phyloP scores from a whole-genome alignment of 1,139 yeast genomes.

The Suhomyces bribrorum region DNA sequence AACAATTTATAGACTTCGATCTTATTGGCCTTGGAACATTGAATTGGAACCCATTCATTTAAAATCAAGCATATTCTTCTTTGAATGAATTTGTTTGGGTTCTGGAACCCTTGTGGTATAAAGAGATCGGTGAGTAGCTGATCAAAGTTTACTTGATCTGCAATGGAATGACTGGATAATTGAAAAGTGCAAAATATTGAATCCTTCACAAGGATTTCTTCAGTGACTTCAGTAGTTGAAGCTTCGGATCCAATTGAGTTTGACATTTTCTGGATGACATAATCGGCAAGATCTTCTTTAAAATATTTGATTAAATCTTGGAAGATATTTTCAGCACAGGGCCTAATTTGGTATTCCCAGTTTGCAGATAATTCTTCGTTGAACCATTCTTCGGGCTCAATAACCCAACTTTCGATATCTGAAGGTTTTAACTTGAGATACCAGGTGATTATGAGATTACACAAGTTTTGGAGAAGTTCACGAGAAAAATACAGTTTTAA shows the following conservation, averaged over 20 bases:
- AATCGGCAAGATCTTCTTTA: conserved; percentile 60
- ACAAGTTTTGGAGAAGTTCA: conserved; percentile 54
- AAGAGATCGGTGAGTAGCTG: conserved; percentile 57
- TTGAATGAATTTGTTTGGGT: conserved; percentile 59
- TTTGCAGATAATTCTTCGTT: conserved; percentile 74
- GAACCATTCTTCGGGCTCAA: conserved; percentile 92
- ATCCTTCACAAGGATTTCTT: conserved; percentile 63
- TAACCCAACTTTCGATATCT: conserved; percentile 78
- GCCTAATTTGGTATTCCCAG: conserved; percentile 83
- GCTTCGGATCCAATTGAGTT: conserved; percentile 41
- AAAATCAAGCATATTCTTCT: conserved; percentile 77
- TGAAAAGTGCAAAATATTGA: conserved; percentile 82
- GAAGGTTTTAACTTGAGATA: conserved; percentile 71
- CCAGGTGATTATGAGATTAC: conserved; percentile 68
- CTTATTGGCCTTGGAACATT: conserved; percentile 60
- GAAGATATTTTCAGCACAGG: conserved; percentile 85
- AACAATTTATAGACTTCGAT: conserved; percentile 62
- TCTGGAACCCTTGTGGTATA: conserved; percentile 63
- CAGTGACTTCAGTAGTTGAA: conserved; percentile 22
- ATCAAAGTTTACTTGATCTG: conserved; percentile 66
- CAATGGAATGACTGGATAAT: conserved; percentile 66
- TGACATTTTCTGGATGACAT: conserved; percentile 64
- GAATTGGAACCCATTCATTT: conserved; percentile 76
- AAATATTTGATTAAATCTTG: conserved; percentile 71
- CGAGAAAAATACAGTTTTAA: conserved; percentile 59